Evolutionary conservation across 2,329 filamentous ascomycete genomes (phyloP).

Genomic region (Phyllosticta paracitricarpa): DNA sequence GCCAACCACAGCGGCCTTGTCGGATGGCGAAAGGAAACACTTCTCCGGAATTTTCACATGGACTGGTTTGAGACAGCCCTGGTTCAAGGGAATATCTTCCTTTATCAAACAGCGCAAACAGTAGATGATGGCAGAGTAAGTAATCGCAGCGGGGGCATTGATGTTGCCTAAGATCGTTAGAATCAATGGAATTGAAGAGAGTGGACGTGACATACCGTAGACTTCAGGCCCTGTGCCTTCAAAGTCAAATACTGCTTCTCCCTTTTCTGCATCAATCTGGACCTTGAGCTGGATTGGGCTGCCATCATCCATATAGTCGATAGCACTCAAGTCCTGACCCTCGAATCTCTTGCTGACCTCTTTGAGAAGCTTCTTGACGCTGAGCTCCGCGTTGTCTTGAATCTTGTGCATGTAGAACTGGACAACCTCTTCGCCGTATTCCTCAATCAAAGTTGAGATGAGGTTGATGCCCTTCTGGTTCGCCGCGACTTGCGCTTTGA

Average conservation of each 20-base stretch:
- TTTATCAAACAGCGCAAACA: conserved; percentile 70
- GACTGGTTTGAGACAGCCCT: conserved; percentile 72
- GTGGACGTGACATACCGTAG: conserved; percentile 43
- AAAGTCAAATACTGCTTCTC: conserved; percentile 71
- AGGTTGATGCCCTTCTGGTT: conserved; percentile 78
- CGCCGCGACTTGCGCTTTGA: conserved; percentile 78
- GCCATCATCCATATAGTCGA: conserved; percentile 83
- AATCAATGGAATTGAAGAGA: not conserved
- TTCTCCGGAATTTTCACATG: conserved; percentile 62
- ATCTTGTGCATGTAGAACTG: conserved; percentile 79
- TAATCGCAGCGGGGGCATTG: conserved; percentile 74
- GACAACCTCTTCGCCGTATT: conserved; percentile 68
- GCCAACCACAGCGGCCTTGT: conserved; percentile 70
- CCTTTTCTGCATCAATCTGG: conserved; percentile 62
- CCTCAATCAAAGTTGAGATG: conserved; percentile 63
- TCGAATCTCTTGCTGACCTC: conserved; percentile 59
- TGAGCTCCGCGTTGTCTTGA: conserved; percentile 67
- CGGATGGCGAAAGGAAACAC: conserved; percentile 64
- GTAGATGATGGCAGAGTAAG: conserved; percentile 78
- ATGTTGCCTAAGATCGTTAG: conserved; percentile 45
- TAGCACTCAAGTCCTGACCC: conserved; percentile 59
- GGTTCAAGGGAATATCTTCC: conserved; percentile 76
- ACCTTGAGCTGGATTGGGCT: conserved; percentile 66
- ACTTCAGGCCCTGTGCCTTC: conserved; percentile 69
- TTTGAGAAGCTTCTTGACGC: conserved; percentile 64